A percentile compares a stretch with the other conserved stretches of the same genome.
phyloP scores from a whole-genome alignment of 1,284 basidiomycete species.

The Lignosus rhinocerotis region DNA sequence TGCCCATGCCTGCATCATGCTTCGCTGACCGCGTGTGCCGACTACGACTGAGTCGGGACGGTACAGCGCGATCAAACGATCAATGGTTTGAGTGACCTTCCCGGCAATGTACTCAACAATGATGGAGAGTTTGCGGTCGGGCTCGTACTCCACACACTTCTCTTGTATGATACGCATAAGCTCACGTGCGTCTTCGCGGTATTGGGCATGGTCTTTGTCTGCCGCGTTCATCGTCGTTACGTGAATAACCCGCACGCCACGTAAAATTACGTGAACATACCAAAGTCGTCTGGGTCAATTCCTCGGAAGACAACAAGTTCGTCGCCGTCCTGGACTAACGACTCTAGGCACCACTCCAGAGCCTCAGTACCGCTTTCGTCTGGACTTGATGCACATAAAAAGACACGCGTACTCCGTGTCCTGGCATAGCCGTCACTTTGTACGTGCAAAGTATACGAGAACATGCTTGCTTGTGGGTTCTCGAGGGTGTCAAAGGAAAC shows the following conservation, averaged over 20 bases:
- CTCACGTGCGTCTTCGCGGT: constrained; percentile 86
- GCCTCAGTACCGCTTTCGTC: constrained; percentile 88
- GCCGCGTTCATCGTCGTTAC: not conserved
- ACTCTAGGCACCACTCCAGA: constrained; percentile 87
- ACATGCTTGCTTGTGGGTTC: constrained; percentile 42
- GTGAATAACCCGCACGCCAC: not conserved
- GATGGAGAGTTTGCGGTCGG: constrained; percentile 84
- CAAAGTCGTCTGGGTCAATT: constrained; percentile 81
- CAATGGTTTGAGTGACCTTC: constrained; percentile 84
- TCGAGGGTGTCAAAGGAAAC: constrained; percentile 68
- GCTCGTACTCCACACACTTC: constrained; percentile 79
- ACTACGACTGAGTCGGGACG: constrained; percentile 94
- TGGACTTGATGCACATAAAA: constrained; percentile 86
- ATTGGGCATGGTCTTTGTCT: constrained; percentile 81
- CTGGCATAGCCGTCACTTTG: constrained; percentile 85
- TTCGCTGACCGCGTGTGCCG: constrained; percentile 80
- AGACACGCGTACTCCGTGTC: constrained; percentile 82
- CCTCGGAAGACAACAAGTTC: constrained; percentile 93
- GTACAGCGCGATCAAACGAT: constrained; percentile 92
- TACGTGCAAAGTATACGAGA: constrained; percentile 72
- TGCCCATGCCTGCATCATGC: constrained; percentile 58
- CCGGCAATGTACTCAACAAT: constrained; percentile 95
- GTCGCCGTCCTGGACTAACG: constrained; percentile 89
- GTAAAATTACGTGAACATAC: constrained; percentile 37
- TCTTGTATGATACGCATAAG: constrained; percentile 83